A percentile compares a stretch with the other conserved stretches of the same genome.
Evolutionary conservation across 768 basidiomycete species (phyloP).

Genomic region (Strobilomyces echinocephalus): DNA sequence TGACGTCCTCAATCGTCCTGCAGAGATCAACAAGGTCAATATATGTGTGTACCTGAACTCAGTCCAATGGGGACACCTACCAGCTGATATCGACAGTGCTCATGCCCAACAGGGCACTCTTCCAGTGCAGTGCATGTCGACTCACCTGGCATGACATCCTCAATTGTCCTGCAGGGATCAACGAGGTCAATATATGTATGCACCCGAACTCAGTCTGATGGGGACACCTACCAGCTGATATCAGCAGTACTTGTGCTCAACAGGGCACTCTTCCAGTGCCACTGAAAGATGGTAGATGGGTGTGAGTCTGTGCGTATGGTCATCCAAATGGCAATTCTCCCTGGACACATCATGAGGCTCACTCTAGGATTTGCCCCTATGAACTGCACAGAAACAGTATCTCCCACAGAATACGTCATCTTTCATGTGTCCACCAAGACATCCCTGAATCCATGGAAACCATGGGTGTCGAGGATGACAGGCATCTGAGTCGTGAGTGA

Average conservation of each 20-base stretch:
- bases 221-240: slow-evolving; percentile 50
- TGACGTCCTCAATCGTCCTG: slow-evolving; percentile 58
- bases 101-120: slow-evolving; percentile 50
- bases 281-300: slow-evolving; percentile 66
- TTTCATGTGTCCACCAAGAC: slow-evolving; percentile 51
- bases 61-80: slow-evolving; percentile 29
- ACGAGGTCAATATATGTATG: too few relatives aligned
- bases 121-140: too few relatives aligned
- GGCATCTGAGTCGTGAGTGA: slow-evolving; percentile 36
- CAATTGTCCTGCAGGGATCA: too few relatives aligned
- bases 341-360: slow-evolving; percentile 14
- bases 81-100: slow-evolving; percentile 66
- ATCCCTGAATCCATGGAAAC: slow-evolving; percentile 58
- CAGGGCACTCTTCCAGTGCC: slow-evolving; percentile 55
- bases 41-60: slow-evolving; percentile 9
- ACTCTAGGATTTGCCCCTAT: slow-evolving; percentile 78
- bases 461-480: slow-evolving; percentile 56
- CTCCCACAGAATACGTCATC: slow-evolving; percentile 49
- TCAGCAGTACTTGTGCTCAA: slow-evolving; percentile 61
- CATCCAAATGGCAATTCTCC: slow-evolving; percentile 37
- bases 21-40: not conserved
- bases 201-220: slow-evolving; percentile 7
- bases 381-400: slow-evolving; percentile 58
- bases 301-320: slow-evolving; percentile 72
- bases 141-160: too few relatives aligned